phyloP scores from a whole-genome alignment of 2,329 filamentous ascomycete species.

The Parascedosporium putredinis region DNA sequence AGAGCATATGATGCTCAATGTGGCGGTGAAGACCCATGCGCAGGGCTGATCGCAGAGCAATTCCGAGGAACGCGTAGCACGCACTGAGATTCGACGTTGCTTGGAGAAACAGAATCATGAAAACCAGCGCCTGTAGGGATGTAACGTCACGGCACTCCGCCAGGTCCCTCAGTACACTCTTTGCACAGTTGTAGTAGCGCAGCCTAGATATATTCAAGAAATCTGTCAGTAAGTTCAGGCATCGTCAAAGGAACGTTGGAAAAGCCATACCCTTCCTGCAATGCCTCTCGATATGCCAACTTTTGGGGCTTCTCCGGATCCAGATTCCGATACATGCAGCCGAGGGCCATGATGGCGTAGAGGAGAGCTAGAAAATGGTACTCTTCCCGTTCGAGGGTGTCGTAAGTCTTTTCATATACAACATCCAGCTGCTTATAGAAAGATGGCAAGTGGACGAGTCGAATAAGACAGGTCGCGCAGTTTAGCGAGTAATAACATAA shows the following conservation, averaged over 20 bases:
- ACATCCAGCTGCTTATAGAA: constrained; percentile 71
- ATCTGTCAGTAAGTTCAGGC: not conserved
- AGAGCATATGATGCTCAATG: constrained; percentile 51
- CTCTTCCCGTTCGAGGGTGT: constrained; percentile 53
- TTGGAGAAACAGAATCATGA: constrained; percentile 74
- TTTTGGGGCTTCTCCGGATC: constrained; percentile 40
- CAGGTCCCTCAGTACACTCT: constrained; percentile 53
- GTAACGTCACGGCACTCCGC: constrained; percentile 63
- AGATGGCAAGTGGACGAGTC: constrained; percentile 69
- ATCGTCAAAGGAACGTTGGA: not conserved
- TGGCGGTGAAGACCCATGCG: constrained; percentile 70
- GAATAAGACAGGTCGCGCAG: constrained; percentile 47
- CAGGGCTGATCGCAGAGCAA: constrained; percentile 65
- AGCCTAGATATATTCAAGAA: constrained; percentile 36
- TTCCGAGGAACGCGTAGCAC: constrained; percentile 72
- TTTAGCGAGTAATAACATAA: constrained; percentile 46
- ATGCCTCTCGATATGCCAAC: constrained; percentile 37
- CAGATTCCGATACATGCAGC: constrained; percentile 58
- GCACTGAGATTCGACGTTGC: constrained; percentile 68
- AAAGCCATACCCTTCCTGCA: constrained; percentile 42
- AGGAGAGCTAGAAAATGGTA: constrained; percentile 59
- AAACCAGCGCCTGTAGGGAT: constrained; percentile 65
- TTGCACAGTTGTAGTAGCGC: constrained; percentile 63
- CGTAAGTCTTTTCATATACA: constrained; percentile 60
- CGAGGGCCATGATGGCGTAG: constrained; percentile 60